These are phyloP conservation scores for Talaromyces thailandensis DNA, from an alignment of 495 filamentous ascomycete genomes.

Conservation along the genomic window DNA sequence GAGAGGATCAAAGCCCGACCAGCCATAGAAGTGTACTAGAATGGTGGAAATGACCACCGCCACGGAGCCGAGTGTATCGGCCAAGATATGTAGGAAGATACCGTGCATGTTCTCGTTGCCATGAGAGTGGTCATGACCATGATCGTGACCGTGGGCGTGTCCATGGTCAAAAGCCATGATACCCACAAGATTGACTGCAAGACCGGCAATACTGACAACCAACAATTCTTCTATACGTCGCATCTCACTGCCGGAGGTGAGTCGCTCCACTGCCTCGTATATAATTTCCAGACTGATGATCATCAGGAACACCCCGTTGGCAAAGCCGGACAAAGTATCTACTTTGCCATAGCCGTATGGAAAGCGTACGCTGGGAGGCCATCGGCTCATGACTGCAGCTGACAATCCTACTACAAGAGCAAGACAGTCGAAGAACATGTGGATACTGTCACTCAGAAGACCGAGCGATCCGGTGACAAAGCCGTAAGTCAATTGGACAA, in stretches of 20 bases:
- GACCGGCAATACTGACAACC: constrained; percentile 72
- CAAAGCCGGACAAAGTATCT: constrained; percentile 92
- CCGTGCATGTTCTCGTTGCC: constrained; percentile 98
- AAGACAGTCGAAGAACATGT: constrained; percentile 99
- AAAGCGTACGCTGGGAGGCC: constrained; percentile 79
- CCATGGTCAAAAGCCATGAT: constrained; percentile 78
- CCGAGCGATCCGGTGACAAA: constrained; percentile 88
- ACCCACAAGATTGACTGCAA: constrained; percentile 85
- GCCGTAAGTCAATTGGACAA: constrained; percentile 88
- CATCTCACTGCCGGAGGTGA: constrained; percentile 73
- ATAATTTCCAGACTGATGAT: constrained; percentile 95
- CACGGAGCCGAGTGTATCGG: constrained; percentile 88
- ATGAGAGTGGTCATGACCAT: constrained; percentile 63
- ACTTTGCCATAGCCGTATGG: constrained; percentile 97
- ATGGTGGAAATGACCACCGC: constrained; percentile 90
- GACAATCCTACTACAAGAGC: constrained; percentile 85
- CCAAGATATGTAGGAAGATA: constrained; percentile 95
- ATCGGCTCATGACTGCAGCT: constrained; percentile 96
- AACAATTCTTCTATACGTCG: constrained; percentile 79
- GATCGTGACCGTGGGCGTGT: constrained; percentile 46
- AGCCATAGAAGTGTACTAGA: constrained; percentile 74
- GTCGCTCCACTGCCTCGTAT: constrained; percentile 83
- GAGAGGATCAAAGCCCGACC: constrained; percentile 92
- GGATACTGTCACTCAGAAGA: constrained; percentile 91
- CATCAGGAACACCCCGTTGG: constrained; percentile 95